Conservation (phyloP, 129 eudicot species). For the Scalesia atractyloides region DNA sequence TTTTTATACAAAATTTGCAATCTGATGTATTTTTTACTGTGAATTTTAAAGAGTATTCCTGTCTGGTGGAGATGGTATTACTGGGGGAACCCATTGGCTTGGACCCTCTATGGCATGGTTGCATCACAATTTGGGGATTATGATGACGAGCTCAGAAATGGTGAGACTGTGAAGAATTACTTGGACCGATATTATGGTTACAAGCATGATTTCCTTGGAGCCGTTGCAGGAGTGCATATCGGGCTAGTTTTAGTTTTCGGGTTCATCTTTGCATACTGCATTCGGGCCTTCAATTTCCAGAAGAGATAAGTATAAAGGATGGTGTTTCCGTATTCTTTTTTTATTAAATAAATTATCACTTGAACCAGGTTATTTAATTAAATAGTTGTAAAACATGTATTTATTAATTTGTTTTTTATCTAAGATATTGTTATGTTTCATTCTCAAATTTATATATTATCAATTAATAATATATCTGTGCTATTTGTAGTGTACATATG, state of each 20-base stretch:
- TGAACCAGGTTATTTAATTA: no score
- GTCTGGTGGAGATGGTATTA: slow-evolving; percentile 80
- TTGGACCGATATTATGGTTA: neutral
- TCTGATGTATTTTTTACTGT: no score
- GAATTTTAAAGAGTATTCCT: no score
- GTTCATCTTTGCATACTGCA: slow-evolving; percentile 27
- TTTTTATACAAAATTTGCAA: no score
- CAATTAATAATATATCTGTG: no score
- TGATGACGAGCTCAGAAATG: neutral
- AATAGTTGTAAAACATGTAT: no score
- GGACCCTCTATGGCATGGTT: slow-evolving; percentile 54
- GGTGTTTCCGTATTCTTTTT: no score
- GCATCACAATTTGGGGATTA: slow-evolving; percentile 52
- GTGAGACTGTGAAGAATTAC: slow-evolving; percentile 19
- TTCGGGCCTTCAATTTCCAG: slow-evolving; percentile 44
- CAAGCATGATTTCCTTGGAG: slow-evolving; percentile 38
- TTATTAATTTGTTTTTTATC: no score
- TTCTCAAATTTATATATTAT: no score
- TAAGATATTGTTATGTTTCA: no score
- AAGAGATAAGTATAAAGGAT: slow-evolving; percentile 22
- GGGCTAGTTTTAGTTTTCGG: slow-evolving; percentile 24
- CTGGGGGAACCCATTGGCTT: slow-evolving; percentile 57
- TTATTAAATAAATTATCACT: no score
- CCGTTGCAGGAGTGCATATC: slow-evolving; percentile 31
- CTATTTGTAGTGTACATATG: no score